Conservation (phyloP, 495 filamentous ascomycete species). For the Staphylotrichum longicolle region DNA sequence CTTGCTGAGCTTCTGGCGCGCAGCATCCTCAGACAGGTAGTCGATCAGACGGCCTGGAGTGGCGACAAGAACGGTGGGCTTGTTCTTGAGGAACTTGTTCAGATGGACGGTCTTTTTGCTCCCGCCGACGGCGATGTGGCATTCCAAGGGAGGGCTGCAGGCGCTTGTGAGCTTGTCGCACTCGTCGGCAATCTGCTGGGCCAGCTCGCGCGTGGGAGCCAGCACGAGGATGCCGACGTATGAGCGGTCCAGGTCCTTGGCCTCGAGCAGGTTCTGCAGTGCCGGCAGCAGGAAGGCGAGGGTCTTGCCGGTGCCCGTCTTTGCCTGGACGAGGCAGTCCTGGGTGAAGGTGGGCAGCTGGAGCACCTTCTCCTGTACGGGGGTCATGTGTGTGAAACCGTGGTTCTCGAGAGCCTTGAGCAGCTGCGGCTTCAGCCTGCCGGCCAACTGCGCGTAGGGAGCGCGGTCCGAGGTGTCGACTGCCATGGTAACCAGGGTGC, state of each 20-base stretch:
- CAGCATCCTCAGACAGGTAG: conserved; percentile 72
- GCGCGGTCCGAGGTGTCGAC: background rate
- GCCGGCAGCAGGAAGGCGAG: conserved; percentile 82
- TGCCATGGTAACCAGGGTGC: conserved; percentile 8
- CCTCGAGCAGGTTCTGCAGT: conserved; percentile 57
- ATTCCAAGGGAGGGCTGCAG: conserved; percentile 70
- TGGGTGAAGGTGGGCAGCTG: conserved; percentile 60
- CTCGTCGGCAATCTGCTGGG: conserved; percentile 86
- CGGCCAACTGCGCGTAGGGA: conserved; percentile 24
- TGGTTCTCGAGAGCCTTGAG: conserved; percentile 59
- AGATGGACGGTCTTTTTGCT: conserved; percentile 80
- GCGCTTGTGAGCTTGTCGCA: conserved; percentile 60
- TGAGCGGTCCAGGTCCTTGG: conserved; percentile 44
- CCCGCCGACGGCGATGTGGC: conserved; percentile 95
- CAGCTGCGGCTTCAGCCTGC: conserved; percentile 50
- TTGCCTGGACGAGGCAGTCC: conserved; percentile 74
- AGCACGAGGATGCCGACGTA: conserved; percentile 68
- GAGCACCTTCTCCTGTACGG: conserved; percentile 76
- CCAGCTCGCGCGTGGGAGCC: conserved; percentile 87
- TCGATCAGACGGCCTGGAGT: conserved; percentile 90
- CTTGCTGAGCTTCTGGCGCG: conserved; percentile 73
- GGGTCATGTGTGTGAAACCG: conserved; percentile 76
- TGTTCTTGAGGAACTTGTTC: conserved; percentile 68
- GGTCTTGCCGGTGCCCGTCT: conserved; percentile 96
- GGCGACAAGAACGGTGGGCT: conserved; percentile 79